Evolutionary conservation across 139 green algal genomes (phyloP), one percentile per base, ranked within the genome.

Genomic region (Chlamydomonas incerta): DNA sequence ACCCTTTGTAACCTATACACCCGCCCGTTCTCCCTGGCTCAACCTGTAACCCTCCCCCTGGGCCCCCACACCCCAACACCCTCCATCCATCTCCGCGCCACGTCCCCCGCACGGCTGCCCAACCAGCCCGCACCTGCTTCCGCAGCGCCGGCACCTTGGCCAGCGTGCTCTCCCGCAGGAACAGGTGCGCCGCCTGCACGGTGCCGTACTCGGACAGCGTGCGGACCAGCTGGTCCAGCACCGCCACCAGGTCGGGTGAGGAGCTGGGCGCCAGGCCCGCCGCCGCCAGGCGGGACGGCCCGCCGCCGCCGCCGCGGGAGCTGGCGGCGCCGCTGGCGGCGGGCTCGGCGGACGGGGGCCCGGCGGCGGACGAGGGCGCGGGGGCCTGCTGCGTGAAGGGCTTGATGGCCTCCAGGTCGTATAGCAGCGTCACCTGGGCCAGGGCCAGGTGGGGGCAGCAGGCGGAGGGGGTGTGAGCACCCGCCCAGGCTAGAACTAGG

Each of bases 171-270:
- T 85, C 47, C 28, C 79, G 47, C 31, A 75, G 23, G n/a, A 85
- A 67, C 29, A 85, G 46, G 66, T 85, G 79, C 57, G 75, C 79
- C 65, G 79, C 79, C 37, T 75, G 79, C 3, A 85, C 65, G 31
- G 21, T 50, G 31, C 79, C 79, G 66, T 85, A 85, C 62, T 69
- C 37, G 17, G 29, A 23, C 10, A 85, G 66, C 14, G 63, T 85
- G 41, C 65, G 79, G 79, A 46, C 75, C 47, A 85, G 67, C n/a
- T 23, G 21, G 79, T 85, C 79, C 8, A 85, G 66, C 9, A 66
- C 79, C 31, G 65, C 65, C 3, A 75, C 24, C 18, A 85, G 66
- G 79, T 85, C 79, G 20, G 76, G 76, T n/a, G 76, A 47, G n/a
- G 76, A 74, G 28, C 8, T 23, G 5, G 57, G 41, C 28, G 63